Evolutionary conservation across 2,329 filamentous ascomycete genomes (phyloP), one percentile per base, ranked within the genome.

Genomic region (Aspergillus udagawae): DNA sequence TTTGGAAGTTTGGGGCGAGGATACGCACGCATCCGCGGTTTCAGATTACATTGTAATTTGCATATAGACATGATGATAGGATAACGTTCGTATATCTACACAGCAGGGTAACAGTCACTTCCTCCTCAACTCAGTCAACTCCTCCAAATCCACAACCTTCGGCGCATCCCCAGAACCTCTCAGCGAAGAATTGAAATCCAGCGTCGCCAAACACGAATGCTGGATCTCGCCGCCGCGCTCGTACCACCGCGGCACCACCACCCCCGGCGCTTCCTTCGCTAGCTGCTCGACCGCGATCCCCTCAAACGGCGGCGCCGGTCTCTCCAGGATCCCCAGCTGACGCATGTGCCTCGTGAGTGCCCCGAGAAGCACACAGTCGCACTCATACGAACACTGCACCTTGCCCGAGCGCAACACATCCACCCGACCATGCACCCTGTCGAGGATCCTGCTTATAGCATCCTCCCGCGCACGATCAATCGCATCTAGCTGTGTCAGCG

Each of bases 11-110:
- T 51, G 52, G 41, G 21, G 44, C 6, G 12, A 8, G 9, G 9
- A 45, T 45, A 7, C 42, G 42, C 9, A 45, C 42, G 42, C 42
- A 45, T 45, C 42, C 42, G n/a, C 6, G 42, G n/a, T 45, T 45
- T 3, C 42, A 45, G 8, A 20, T 45, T 23, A 20, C 23, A 21
- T 21, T 45, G 9, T 45, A 21, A 23, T 45, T n/a, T 44, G 20
- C n/a, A 21, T 21, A 45, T 21, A 45, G 68, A 67, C 2, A 45
- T 45, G 10, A n/a, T n/a, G n/a, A n/a, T n/a, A n/a, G n/a, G n/a
- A n/a, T n/a, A 6, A 42, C 14, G 20, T 42, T 4, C 4, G 20
- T 2, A 42, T 42, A 4, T 3, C 14, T n/a, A n/a, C 23, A 23
- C 23, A 23, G 23, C 23, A n/a, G 3, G 17, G 23, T 23, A 23